Base-by-base conservation (phyloP, 371 early-diverging fungal species). In the Mortierella sp. region DNA sequence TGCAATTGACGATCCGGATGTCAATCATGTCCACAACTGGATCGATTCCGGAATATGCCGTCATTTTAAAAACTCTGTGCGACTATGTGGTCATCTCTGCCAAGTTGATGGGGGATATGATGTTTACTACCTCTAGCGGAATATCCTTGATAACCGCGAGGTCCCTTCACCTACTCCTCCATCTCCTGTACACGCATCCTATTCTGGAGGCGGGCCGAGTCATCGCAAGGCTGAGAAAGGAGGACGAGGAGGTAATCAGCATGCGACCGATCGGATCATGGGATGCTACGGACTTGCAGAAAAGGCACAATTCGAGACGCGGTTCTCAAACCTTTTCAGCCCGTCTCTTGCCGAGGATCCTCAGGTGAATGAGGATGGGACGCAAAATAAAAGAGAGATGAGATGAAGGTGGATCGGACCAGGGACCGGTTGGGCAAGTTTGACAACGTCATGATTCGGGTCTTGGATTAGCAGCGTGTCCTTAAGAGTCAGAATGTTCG, bases 21-120 rank as follows among this genome's bases (percentile, higher is more conserved):
- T 86, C 7, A 42, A 86, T 86, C 80, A 86, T 86, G 86, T 24
- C 86, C 86, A 9, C 82, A 76, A 3, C 78, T 85, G 26, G 86
- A 86, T 14, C 78, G 72, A 44, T 80, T 86, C 16, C 74, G 75
- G 6, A 72, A 82, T 70, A 68, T 86, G 28, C 45, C 75, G 16
- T 19, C 80, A 6, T 82, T 80, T 42, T 86, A 86, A 86, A 80
- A 44, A 75, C n/a, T 19, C 28, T 82, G 3, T 74, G 82, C 0
- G 82, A 86, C 21, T 82, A 80, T 44, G 72, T 86, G 21, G 80
- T 86, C 14, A 73, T 86, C 24, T 86, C 86, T 14, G 82, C 80
- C 24, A 86, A 86, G 50, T 72, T 86, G 2, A 24, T 9, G 5
- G 86, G 86, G 5, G 82, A 80, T 10, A 86, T 86, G 82, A 52